These are phyloP conservation scores for Senecio squalidus DNA, from an alignment of 140 eudicot species.

Conservation along the genomic window DNA sequence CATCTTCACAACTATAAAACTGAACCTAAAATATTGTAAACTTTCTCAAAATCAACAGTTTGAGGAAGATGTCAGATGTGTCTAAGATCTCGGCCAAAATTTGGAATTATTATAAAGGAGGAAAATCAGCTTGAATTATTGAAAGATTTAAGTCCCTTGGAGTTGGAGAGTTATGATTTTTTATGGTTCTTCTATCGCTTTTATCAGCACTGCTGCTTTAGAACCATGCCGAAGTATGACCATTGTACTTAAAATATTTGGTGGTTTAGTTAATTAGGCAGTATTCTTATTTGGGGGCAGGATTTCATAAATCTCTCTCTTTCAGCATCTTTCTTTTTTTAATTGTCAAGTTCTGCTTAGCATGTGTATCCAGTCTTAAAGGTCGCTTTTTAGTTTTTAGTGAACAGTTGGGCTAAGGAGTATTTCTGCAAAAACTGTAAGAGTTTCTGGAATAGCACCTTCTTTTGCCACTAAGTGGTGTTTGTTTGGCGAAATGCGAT, in stretches of 20 bases:
- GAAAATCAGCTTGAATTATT: not conserved
- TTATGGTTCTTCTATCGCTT: too few species aligned
- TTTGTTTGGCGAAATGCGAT: not conserved
- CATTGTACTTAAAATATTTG: too few species aligned
- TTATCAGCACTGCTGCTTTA: too few species aligned
- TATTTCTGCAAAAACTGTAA: not conserved
- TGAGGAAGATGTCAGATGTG: not conserved
- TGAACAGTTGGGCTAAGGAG: not conserved
- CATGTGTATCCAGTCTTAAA: not conserved
- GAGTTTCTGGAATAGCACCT: too few species aligned
- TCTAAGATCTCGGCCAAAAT: not conserved
- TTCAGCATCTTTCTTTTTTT: not conserved
- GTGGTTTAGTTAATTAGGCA: too few species aligned
- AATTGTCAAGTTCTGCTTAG: not conserved
- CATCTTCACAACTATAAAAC: not conserved
- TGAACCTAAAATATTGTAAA: not conserved
- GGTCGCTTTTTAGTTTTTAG: not conserved
- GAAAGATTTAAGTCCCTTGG: not conserved
- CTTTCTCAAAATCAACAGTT: not conserved
- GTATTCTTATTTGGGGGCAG: too few species aligned
- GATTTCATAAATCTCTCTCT: too few species aligned
- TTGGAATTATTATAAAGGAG: too few species aligned
- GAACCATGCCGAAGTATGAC: too few species aligned
- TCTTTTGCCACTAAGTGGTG: constrained; percentile 3
- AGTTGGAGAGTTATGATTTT: too few species aligned